Conservation (phyloP, 2,329 filamentous ascomycete species). For the Cladophialophora yegresii region DNA sequence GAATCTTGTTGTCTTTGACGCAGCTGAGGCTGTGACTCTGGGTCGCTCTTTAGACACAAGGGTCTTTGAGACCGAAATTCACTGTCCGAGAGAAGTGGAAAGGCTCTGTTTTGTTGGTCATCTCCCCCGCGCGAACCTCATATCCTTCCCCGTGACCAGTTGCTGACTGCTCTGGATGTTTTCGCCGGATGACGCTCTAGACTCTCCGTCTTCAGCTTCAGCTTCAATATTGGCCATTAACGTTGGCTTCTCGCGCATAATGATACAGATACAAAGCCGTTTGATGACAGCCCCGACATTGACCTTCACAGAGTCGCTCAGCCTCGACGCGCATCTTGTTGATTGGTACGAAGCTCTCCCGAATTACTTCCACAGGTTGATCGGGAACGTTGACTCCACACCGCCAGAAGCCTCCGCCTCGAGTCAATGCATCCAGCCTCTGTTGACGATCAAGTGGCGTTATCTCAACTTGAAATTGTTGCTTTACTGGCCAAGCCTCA, state of each 20-base stretch:
- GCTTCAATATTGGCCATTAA: constrained; percentile 14
- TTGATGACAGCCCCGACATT: constrained; percentile 13
- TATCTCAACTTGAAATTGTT: constrained; percentile 36
- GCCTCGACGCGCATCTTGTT: constrained; percentile 23
- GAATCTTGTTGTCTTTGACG: constrained; percentile 24
- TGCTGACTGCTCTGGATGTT: background rate
- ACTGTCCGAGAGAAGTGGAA: constrained; percentile 15
- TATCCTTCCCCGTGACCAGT: background rate
- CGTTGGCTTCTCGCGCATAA: constrained; percentile 22
- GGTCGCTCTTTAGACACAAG: constrained; percentile 18
- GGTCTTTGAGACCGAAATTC: constrained; percentile 19
- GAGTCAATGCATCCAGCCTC: constrained; percentile 18
- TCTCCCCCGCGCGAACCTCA: no score
- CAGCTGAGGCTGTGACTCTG: constrained; percentile 22
- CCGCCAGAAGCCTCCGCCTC: background rate
- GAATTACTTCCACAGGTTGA: constrained; percentile 14
- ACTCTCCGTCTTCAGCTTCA: constrained; percentile 3
- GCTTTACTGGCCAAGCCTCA: constrained; percentile 32
- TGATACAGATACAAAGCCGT: constrained; percentile 18
- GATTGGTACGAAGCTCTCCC: constrained; percentile 24
- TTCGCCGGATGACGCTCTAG: background rate
- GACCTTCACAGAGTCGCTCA: constrained; percentile 18
- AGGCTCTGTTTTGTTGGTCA: background rate
- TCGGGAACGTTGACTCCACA: background rate
- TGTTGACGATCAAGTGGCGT: constrained; percentile 29